Evolutionary conservation across 345 rosid genomes (phyloP).

Genomic region (Sonneratia alba): DNA sequence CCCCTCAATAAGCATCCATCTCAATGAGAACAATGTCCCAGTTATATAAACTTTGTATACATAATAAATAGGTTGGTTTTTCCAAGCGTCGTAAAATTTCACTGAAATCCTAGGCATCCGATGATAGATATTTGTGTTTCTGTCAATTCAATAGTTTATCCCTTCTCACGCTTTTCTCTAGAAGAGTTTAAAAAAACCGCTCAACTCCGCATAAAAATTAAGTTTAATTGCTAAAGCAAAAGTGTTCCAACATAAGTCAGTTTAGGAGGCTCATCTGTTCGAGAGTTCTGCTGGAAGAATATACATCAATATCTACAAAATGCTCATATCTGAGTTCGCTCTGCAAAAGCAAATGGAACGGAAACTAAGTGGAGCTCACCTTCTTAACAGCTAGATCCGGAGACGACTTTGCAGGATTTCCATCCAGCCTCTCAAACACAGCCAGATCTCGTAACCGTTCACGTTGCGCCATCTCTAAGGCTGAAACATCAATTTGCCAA

Average conservation of each 20-base stretch:
- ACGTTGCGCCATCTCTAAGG: conserved; percentile 60
- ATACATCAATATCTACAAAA: no score
- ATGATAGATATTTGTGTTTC: background rate
- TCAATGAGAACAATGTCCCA: background rate
- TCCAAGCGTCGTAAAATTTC: background rate
- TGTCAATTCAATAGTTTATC: background rate
- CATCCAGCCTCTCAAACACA: conserved; percentile 73
- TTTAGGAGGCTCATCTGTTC: background rate
- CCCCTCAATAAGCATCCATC: background rate
- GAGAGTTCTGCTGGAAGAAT: background rate
- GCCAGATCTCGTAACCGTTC: conserved; percentile 69
- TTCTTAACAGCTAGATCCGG: conserved; percentile 70
- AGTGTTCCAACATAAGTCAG: background rate
- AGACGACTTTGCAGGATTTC: conserved; percentile 64
- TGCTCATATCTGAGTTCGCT: background rate
- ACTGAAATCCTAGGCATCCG: background rate
- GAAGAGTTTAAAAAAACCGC: background rate
- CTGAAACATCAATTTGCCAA: conserved; percentile 19
- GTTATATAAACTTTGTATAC: background rate
- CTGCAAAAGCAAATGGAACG: background rate
- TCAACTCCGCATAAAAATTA: background rate
- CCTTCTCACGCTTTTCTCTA: background rate
- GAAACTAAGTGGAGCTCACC: conserved; percentile 23
- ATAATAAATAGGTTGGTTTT: background rate
- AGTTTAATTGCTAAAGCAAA: no score